Base-by-base conservation (phyloP, 768 basidiomycete genomes). In the Lactarius tabidus region DNA sequence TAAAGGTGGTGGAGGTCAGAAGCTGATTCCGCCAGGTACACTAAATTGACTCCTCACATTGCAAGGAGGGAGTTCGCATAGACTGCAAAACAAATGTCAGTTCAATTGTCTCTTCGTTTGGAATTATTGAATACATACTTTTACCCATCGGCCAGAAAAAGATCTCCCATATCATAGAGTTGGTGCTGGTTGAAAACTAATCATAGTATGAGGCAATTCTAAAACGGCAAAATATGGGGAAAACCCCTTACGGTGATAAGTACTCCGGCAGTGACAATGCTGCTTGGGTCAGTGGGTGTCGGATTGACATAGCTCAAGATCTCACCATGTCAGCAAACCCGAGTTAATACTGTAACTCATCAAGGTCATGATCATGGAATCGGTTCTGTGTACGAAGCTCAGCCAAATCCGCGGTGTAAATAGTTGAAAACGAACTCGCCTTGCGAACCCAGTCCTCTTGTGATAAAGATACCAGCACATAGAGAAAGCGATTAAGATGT, bases 111-210 rank as follows among this genome's bases (percentile, higher is more conserved):
- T 12, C 12, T 18, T 26, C 10, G n/a, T n/a, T n/a, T 23, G 17
- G 28, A 7, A 51, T 39, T 12, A 39, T 33, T 12, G n/a, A 15
- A 12, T 18, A 67, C 80, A 65, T 61, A 82, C 82, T 81, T 77
- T 82, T 84, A 36, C 81, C 81, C 55, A 81, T 73, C 23, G 81
- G 67, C 82, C 82, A 84, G 72, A 83, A 83, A 67, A 82, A 81
- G 12, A 78, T 79, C 57, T 82, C 69, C 79, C 80, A 83, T 6
- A 82, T 69, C 69, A 80, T 81, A 67, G 79, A 79, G 35, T 76
- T 76, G 14, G 81, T 81, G 78, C 80, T 79, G 1, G 64, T 59
- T 14, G 64, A 57, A 38, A 71, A 73, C 71, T 71, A 36, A 14
- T 23, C 2, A 23, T n/a, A 6, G 15, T 9, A 23, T 26, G 18